Conservation (phyloP, 192 early-diverging fungal species). For the Entrophospora sp. region DNA sequence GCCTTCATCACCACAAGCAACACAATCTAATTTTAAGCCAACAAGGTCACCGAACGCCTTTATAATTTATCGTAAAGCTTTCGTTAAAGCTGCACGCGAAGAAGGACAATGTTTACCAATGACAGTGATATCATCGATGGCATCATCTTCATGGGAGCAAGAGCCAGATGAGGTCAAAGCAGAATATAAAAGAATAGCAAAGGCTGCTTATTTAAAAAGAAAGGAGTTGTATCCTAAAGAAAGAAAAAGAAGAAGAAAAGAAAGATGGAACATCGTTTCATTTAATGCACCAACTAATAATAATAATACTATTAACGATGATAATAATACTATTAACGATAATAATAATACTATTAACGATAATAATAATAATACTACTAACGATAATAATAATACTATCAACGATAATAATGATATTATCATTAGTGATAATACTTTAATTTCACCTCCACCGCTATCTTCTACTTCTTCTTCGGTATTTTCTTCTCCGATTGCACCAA, state of each 20-base stretch:
- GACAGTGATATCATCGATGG: background rate
- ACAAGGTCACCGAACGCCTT: background rate
- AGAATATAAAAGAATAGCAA: constrained; percentile 4
- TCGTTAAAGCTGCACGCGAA: background rate
- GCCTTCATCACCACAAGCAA: too few relatives aligned
- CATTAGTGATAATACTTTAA: too few relatives aligned
- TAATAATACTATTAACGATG: background rate
- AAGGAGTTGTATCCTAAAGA: background rate
- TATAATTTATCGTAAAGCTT: background rate
- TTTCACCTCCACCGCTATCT: too few relatives aligned
- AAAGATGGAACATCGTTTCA: constrained; percentile 2
- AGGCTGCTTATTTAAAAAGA: background rate
- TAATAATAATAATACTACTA: too few relatives aligned
- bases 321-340: background rate
- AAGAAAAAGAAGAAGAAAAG: background rate
- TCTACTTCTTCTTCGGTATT: too few relatives aligned
- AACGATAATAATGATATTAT: too few relatives aligned
- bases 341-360: too few relatives aligned
- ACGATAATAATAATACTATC: too few relatives aligned
- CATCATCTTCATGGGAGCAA: background rate
- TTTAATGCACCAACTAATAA: background rate
- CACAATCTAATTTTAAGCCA: background rate
- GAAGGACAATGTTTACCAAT: background rate
- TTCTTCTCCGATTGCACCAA: too few relatives aligned
- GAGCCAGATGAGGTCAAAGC: background rate